Percentiles rank a stretch among this genome's conserved stretches.
phyloP scores from a whole-genome alignment of 495 filamentous ascomycete genomes.

The Talaromyces ruber region DNA sequence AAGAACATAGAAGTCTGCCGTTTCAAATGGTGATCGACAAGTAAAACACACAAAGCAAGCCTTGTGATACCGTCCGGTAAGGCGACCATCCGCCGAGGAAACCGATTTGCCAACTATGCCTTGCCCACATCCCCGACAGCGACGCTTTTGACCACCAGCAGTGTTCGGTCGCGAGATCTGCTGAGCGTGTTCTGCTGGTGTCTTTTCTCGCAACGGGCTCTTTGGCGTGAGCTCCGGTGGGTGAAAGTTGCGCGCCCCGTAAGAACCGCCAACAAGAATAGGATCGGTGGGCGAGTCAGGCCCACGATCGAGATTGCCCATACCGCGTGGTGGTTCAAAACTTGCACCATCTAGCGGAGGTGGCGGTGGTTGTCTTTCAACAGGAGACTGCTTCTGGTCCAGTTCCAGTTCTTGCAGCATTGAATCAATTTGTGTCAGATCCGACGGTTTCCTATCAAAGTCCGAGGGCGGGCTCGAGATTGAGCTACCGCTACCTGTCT shows the following conservation, averaged over 20 bases:
- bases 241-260: not conserved
- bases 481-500: slow-evolving; percentile 60
- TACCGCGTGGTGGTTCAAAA: not conserved
- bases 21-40: slow-evolving; percentile 73
- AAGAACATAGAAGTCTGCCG: slow-evolving; percentile 87
- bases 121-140: slow-evolving; percentile 73
- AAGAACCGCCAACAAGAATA: slow-evolving; percentile 20
- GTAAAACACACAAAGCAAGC: slow-evolving; percentile 87
- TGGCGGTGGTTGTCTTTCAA: not conserved
- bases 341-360: not conserved
- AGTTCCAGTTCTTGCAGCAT: slow-evolving; percentile 25
- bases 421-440: slow-evolving; percentile 24
- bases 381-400: not conserved
- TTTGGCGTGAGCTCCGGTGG: slow-evolving; percentile 11
- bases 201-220: slow-evolving; percentile 3
- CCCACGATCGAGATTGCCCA: not conserved
- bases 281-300: slow-evolving; percentile 57
- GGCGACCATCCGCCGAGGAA: slow-evolving; percentile 83
- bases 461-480: slow-evolving; percentile 51
- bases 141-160: slow-evolving; percentile 47
- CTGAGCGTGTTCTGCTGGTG: not conserved
- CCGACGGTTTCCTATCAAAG: slow-evolving; percentile 22
- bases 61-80: slow-evolving; percentile 91
- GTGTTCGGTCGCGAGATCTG: slow-evolving; percentile 16
- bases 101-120: slow-evolving; percentile 85